Evolutionary conservation across 345 rosid species (phyloP), one percentile per base, ranked within the genome.

Genomic region (Conringia planisiliqua): DNA sequence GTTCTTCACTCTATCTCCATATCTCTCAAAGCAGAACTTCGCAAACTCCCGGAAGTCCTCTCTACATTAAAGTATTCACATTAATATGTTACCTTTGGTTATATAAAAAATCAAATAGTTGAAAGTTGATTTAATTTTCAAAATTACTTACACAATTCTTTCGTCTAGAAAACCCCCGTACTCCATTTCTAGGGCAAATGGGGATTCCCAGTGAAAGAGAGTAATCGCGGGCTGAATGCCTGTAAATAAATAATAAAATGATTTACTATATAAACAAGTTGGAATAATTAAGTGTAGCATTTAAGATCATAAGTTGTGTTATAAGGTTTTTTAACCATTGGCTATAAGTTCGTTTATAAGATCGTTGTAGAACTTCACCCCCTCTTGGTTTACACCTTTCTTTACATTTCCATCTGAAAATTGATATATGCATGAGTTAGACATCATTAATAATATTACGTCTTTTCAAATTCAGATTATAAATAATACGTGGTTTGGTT

Each of bases 361-460:
- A 48, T 78, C 74, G 38, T 76, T 76, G 82, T 85, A 85, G 70
- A 78, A 82, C 36, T 75, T 8, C 56, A 82, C 65, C 1, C 88
- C 86, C 5, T 14, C 24, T 16, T 32, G 17, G 76, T 82, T 85
- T 36, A 80, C 63, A 14, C 85, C 85, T 10, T 33, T 39, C 4
- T 73, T 22, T 27, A 39, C 3, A 13, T 13, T 80, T 36, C 86
- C 88, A 62, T 69, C 86, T 80, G 77, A 46, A 66, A 50, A 7
- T 47, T 36, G 7, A 70, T 39, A 14, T 29, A 26, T 18, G 22
- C 55, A 44, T 51, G 33, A 50, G 10, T 42, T 29, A 40, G 7
- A 58, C 16, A 33, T 40, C 6, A n/a, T 44, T n/a, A 44, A 44
- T 50, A 50, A 22, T 3, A 10, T 52, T 52, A 52, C 33, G 10